Percentiles rank a stretch among this genome's conserved stretches.
Conservation (phyloP, 1,284 basidiomycete genomes). For the Sporisorium sorghi region DNA sequence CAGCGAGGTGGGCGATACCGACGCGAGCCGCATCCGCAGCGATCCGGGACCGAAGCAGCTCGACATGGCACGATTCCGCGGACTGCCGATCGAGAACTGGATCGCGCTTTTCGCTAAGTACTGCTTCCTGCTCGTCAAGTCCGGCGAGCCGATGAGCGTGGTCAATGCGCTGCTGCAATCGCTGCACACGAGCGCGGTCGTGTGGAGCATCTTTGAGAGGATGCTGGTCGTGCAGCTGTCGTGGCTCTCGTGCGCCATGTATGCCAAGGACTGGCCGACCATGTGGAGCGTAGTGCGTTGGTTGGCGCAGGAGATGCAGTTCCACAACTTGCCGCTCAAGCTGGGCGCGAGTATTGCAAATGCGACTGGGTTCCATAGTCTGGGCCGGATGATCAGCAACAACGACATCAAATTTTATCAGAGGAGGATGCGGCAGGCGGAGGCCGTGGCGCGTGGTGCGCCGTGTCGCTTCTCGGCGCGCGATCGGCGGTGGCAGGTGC, state of each 20-base stretch:
- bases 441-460: conserved; percentile 52
- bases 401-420: conserved; percentile 58
- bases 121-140: conserved; percentile 80
- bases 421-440: conserved; percentile 56
- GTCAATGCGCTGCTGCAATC: conserved; percentile 79
- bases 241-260: conserved; percentile 63
- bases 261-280: conserved; percentile 50
- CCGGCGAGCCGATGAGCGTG: conserved; percentile 74
- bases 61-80: conserved; percentile 75
- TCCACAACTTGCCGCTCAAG: conserved; percentile 61
- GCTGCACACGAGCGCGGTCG: conserved; percentile 73
- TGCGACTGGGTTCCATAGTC: conserved; percentile 54
- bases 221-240: conserved; percentile 55
- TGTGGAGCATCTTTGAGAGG: conserved; percentile 56
- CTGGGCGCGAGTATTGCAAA: conserved; percentile 56
- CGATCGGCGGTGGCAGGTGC: conserved; percentile 30
- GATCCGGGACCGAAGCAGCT: conserved; percentile 58
- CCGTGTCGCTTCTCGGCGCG: conserved; percentile 27
- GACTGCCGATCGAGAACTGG: conserved; percentile 88
- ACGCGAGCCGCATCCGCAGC: conserved; percentile 46
- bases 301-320: conserved; percentile 59
- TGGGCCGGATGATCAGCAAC: conserved; percentile 48
- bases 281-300: conserved; percentile 51
- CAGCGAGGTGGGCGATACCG: conserved; percentile 71
- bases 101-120: conserved; percentile 82